These are phyloP conservation scores for Ophiosphaerella korrae DNA, from an alignment of 2,329 filamentous ascomycete genomes.

Conservation along the genomic window DNA sequence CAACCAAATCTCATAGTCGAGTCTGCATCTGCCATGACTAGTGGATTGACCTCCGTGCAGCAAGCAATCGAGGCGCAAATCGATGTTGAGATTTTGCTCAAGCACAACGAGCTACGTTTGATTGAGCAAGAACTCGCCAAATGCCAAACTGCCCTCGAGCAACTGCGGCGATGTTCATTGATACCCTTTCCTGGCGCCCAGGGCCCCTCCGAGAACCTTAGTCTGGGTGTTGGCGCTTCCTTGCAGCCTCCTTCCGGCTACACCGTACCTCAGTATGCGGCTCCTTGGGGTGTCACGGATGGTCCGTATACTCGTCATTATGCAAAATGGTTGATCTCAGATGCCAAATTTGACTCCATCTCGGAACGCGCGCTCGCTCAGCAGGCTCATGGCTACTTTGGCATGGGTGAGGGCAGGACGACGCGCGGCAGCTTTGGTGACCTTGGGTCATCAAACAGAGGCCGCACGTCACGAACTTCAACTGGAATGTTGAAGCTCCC, in stretches of 20 bases:
- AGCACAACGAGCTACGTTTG: constrained; percentile 90
- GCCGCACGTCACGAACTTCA: constrained; percentile 63
- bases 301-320: constrained; percentile 95
- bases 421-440: constrained; percentile 77
- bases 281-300: constrained; percentile 88
- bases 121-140: constrained; percentile 97
- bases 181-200: constrained; percentile 83
- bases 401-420: constrained; percentile 69
- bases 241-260: constrained; percentile 66
- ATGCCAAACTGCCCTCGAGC: constrained; percentile 90
- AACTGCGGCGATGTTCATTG: constrained; percentile 87
- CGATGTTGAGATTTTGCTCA: constrained; percentile 87
- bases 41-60: constrained; percentile 59
- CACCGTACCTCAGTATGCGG: constrained; percentile 74
- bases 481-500: constrained; percentile 55
- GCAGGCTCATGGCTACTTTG: constrained; percentile 45
- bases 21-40: constrained; percentile 31
- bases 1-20: constrained; percentile 28
- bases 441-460: constrained; percentile 53
- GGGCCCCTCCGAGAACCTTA: constrained; percentile 70
- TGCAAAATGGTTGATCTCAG: constrained; percentile 90
- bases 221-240: constrained; percentile 74
- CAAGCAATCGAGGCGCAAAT: constrained; percentile 84
- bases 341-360: constrained; percentile 76
- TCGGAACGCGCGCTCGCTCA: constrained; percentile 44